phyloP scores from a whole-genome alignment of 306 rosid species.

The Acacia acuminata region DNA sequence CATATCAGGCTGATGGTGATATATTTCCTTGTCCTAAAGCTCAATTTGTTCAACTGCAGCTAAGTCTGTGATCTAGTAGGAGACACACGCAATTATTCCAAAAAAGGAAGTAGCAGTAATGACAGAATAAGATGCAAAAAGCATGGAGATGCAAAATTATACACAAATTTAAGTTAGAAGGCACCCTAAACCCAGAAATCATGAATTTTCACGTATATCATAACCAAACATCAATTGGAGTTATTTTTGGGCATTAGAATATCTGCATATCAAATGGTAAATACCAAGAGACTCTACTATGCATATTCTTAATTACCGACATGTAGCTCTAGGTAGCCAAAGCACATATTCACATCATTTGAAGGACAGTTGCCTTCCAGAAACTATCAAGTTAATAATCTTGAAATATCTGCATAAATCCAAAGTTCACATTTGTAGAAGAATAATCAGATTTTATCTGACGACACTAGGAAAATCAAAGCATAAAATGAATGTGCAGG shows the following conservation, averaged over 20 bases:
- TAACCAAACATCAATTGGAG: background rate
- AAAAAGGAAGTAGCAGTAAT: conserved; percentile 12
- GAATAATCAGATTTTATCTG: conserved; percentile 5
- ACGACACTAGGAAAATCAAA: conserved; percentile 17
- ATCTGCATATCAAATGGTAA: background rate
- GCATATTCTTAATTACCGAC: background rate
- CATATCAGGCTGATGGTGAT: conserved; percentile 15
- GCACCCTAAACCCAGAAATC: background rate
- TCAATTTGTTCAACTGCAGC: conserved; percentile 3
- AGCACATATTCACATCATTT: background rate
- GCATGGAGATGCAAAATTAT: background rate
- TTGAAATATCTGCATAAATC: background rate
- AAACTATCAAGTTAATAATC: background rate
- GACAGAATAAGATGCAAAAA: background rate
- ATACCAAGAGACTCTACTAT: background rate
- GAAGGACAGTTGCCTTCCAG: background rate
- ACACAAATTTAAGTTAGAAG: background rate
- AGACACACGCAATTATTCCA: background rate
- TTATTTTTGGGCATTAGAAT: background rate
- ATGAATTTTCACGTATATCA: background rate
- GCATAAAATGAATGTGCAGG: background rate
- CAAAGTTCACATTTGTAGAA: conserved; percentile 12
- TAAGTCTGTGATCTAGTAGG: background rate
- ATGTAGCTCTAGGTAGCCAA: background rate
- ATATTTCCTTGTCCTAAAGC: background rate